Base-by-base conservation (phyloP, 768 basidiomycete species). In the Tylopilus felleus region DNA sequence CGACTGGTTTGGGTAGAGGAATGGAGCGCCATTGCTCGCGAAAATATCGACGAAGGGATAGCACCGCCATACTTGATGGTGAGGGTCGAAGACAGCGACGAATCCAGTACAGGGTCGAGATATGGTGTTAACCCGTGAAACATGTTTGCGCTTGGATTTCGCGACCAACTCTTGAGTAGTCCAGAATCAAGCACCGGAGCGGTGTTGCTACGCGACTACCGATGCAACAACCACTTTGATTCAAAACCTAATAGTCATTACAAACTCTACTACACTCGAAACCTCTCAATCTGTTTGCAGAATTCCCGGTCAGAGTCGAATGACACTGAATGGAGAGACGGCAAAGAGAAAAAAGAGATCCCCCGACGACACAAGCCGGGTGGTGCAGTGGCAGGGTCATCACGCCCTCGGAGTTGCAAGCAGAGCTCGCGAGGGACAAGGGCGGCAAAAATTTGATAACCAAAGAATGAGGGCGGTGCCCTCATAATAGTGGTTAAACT, bases 321-420 rank as follows among this genome's bases (percentile, higher is more conserved):
- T 43, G 57, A 55, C 55, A 44, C 44, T 0, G 0, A 0, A 1
- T 0, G 0, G 23, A 27, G 27, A 51, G 1, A 27, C 50, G 54
- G 50, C 64, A 65, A 65, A 66, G 49, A 66, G 47, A 63, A 53
- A 17, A 45, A 3, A 22, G 39, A 47, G 51, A 82, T 71, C 82
- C 82, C 81, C 79, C 74, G 79, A 84, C 82, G 67, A 84, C 82
- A 62, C 82, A 77, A 79, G 80, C 81, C 77, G 51, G n/a, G 59
- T 38, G 63, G 43, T 73, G 71, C 71, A 74, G 60, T 51, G 58
- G 72, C 72, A 70, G 64, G 72, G 73, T 75, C 74, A 75, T 75
- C 74, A 29, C 51, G 63, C 49, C 69, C 65, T 51, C 57, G 54
- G 65, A 71, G 74, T 66, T 75, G 74, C 74, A 75, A 75, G 74